Evolutionary conservation across 495 filamentous ascomycete genomes (phyloP).

Genomic region (Penicillium ucsense): DNA sequence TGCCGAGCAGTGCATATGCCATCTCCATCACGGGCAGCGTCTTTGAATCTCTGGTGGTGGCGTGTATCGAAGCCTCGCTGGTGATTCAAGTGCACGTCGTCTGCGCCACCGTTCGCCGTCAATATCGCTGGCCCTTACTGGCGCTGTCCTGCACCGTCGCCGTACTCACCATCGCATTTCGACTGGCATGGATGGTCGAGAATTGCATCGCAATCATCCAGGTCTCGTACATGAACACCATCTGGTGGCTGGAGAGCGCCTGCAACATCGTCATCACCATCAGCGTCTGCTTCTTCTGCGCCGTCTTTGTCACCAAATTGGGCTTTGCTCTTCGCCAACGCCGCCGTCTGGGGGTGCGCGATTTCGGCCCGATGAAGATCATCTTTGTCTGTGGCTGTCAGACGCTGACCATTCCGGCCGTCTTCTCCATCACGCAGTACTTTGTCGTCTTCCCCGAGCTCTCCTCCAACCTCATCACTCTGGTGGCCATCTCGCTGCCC

Average conservation of each 20-base stretch:
- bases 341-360: conserved; percentile 43
- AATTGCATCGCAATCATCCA: conserved; percentile 45
- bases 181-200: conserved; percentile 45
- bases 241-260: conserved; percentile 41
- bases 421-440: conserved; percentile 63
- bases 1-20: conserved; percentile 37
- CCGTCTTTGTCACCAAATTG: conserved; percentile 63
- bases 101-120: conserved; percentile 35
- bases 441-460: conserved; percentile 44
- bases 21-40: conserved; percentile 43
- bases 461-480: conserved; percentile 50
- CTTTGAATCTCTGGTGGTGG: conserved; percentile 47
- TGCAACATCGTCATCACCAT: conserved; percentile 48
- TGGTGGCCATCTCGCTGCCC: conserved; percentile 65
- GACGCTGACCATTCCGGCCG: conserved; percentile 71
- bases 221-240: background rate
- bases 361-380: conserved; percentile 59
- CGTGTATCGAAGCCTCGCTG: conserved; percentile 55
- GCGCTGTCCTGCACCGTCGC: conserved; percentile 43
- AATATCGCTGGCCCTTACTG: conserved; percentile 35
- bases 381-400: conserved; percentile 69
- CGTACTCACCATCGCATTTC: conserved; percentile 48
- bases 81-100: conserved; percentile 65
- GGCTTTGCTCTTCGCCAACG: conserved; percentile 50
- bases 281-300: conserved; percentile 66